Conservation (phyloP, 169 alveolate species). For the Perkinsus olseni region DNA sequence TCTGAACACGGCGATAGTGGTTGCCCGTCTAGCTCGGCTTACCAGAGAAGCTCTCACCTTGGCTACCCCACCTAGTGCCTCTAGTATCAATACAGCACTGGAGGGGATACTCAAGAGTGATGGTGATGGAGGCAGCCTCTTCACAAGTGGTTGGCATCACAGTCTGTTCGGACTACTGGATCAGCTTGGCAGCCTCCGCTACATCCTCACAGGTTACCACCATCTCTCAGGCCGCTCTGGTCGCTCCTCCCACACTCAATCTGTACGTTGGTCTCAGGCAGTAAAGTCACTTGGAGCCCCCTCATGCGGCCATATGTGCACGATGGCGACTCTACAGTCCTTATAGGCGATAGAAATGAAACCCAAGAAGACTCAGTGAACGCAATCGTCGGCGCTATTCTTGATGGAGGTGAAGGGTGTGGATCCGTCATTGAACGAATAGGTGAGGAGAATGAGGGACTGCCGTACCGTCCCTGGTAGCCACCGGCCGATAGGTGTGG, state of each 20-base stretch:
- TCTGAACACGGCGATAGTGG: not conserved
- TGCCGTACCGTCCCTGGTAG: not conserved
- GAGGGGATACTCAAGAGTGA: not conserved
- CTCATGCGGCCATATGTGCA: too few species aligned
- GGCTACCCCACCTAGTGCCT: not conserved
- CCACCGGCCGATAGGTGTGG: not conserved
- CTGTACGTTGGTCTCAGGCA: too few species aligned
- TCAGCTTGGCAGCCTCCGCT: not conserved
- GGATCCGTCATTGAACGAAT: not conserved
- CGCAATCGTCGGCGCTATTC: too few species aligned
- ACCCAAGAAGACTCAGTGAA: too few species aligned
- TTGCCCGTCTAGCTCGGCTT: not conserved
- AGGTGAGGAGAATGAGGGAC: not conserved
- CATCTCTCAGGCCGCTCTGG: too few species aligned
- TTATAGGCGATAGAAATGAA: too few species aligned
- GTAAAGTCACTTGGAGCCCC: too few species aligned
- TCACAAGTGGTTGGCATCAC: not conserved
- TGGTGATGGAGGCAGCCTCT: not conserved
- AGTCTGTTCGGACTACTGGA: not conserved
- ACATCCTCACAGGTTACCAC: not conserved
- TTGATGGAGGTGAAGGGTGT: not conserved
- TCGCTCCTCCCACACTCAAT: too few species aligned
- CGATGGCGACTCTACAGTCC: too few species aligned
- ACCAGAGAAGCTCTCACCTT: not conserved
- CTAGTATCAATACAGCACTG: not conserved